Conservation (phyloP, 2,329 filamentous ascomycete species). For the Claviceps africana region DNA sequence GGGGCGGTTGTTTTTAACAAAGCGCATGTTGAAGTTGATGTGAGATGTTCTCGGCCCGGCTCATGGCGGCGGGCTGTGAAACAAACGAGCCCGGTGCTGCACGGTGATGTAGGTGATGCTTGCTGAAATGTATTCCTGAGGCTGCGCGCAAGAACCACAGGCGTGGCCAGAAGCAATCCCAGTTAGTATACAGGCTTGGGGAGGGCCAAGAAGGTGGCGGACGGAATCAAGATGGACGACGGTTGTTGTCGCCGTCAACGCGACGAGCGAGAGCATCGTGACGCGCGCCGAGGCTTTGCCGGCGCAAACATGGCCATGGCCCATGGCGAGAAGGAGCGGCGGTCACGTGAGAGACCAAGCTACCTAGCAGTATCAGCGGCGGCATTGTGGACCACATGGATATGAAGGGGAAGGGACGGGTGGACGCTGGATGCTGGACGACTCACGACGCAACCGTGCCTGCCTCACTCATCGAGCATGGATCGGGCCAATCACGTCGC, state of each 20-base stretch:
- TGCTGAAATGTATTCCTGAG: background rate
- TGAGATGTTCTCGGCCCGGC: slow-evolving; percentile 1
- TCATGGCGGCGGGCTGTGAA: slow-evolving; percentile 1
- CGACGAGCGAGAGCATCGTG: slow-evolving; percentile 11
- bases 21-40: slow-evolving; percentile 12
- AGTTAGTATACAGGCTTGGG: background rate
- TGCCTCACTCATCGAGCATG: background rate
- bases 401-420: no score
- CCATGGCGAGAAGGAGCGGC: background rate
- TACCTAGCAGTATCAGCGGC: background rate
- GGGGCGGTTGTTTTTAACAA: slow-evolving; percentile 11
- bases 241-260: background rate
- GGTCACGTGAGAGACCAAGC: slow-evolving; percentile 1
- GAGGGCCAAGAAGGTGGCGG: background rate
- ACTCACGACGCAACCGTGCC: no score
- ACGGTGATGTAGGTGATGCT: background rate
- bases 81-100: background rate
- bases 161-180: background rate
- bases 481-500: background rate
- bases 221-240: background rate
- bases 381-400: no score
- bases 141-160: background rate
- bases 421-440: no score
- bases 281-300: slow-evolving; percentile 23
- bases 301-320: slow-evolving; percentile 18